These are phyloP conservation scores for Bassia scoparia DNA, from an alignment of 148 eudicot genomes.

Conservation along the genomic window DNA sequence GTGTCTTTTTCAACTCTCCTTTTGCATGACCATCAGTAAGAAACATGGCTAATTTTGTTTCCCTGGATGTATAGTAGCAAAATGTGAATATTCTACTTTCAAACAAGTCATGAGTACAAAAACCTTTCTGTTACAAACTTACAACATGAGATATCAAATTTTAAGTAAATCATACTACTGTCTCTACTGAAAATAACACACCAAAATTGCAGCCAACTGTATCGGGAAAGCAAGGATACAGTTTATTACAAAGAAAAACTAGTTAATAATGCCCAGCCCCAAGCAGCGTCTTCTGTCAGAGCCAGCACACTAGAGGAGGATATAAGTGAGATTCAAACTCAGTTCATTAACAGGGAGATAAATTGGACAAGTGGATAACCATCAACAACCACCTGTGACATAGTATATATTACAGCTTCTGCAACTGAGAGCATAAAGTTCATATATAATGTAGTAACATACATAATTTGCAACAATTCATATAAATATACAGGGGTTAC, in stretches of 20 bases:
- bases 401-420: not conserved
- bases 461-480: too few species aligned
- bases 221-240: too few species aligned
- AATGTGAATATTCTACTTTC: not conserved
- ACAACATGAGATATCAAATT: not conserved
- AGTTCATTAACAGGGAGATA: not conserved
- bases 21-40: slow-evolving; percentile 32
- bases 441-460: too few species aligned
- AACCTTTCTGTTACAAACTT: not conserved
- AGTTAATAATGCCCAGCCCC: too few species aligned
- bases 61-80: slow-evolving; percentile 24
- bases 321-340: not conserved
- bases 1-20: slow-evolving; percentile 27
- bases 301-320: not conserved
- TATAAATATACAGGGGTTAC: too few species aligned
- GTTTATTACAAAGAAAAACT: too few species aligned
- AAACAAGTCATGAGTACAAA: not conserved
- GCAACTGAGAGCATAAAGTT: not conserved
- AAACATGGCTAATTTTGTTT: slow-evolving; percentile 29
- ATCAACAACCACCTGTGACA: not conserved
- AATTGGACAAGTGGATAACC: not conserved
- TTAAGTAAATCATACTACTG: not conserved
- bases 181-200: not conserved
- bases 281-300: too few species aligned
- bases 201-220: not conserved